A percentile compares a stretch with the other conserved stretches of the same genome.
These are phyloP conservation scores for Chlorella sp. DNA, from an alignment of 139 green algal species.

Conservation along the genomic window DNA sequence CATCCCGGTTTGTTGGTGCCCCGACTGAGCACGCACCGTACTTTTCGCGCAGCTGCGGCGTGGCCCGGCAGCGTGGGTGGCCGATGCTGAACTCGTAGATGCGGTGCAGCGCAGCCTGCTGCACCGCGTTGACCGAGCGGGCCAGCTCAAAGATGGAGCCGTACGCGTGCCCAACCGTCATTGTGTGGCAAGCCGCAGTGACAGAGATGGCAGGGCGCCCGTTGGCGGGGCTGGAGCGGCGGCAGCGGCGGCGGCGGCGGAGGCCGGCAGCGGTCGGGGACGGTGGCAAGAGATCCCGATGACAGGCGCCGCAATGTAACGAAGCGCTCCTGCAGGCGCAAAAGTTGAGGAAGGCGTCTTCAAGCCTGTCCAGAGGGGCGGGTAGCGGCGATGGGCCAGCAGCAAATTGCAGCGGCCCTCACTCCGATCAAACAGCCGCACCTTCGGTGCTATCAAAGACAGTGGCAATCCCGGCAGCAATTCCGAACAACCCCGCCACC, in stretches of 20 bases:
- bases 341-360: neutral
- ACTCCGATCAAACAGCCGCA: no score
- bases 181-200: neutral
- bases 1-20: neutral
- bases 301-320: no score
- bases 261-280: no score
- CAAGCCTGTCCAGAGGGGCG: no score
- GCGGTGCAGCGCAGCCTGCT: neutral
- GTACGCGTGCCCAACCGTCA: neutral
- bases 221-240: neutral
- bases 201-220: no score
- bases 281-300: neutral
- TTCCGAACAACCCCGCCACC: no score
- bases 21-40: constrained; percentile 42
- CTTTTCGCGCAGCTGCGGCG: constrained; percentile 54
- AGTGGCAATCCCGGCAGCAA: no score
- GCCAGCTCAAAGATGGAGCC: constrained; percentile 1
- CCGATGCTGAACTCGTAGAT: constrained; percentile 31
- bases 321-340: neutral
- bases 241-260: no score
- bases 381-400: no score
- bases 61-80: constrained; percentile 36
- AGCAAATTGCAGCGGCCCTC: no score
- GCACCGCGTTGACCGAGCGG: neutral
- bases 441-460: no score